These are phyloP conservation scores for Penicillium sp. DNA, from an alignment of 2,329 filamentous ascomycete genomes.

Conservation along the genomic window DNA sequence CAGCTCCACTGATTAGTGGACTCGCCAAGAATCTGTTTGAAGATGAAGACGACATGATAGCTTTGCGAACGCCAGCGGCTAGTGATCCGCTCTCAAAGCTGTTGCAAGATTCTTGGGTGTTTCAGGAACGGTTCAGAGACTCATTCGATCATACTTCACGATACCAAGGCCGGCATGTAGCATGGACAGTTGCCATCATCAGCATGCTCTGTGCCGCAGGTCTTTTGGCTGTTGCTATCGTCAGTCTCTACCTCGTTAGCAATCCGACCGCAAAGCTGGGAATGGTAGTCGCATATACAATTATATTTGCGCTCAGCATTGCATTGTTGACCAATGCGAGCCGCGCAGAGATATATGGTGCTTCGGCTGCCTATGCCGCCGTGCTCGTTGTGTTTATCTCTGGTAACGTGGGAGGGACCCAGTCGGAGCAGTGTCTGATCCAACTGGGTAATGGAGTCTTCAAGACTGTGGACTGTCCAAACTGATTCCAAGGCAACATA, in stretches of 20 bases:
- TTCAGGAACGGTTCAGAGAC: too few relatives aligned
- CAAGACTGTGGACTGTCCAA: too few relatives aligned
- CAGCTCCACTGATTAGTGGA: too few relatives aligned
- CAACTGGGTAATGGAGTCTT: too few relatives aligned
- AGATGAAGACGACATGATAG: too few relatives aligned
- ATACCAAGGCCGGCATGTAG: neutral
- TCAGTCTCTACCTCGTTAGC: neutral
- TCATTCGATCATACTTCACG: too few relatives aligned
- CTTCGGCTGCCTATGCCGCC: neutral
- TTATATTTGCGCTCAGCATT: neutral
- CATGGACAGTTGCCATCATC: neutral
- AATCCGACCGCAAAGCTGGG: neutral
- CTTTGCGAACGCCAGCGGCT: too few relatives aligned
- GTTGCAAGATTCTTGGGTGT: too few relatives aligned
- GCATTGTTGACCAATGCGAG: neutral
- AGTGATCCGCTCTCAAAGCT: too few relatives aligned
- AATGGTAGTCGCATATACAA: neutral
- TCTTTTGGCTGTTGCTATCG: neutral
- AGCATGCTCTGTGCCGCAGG: neutral
- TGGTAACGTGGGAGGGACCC: slow-evolving; percentile 6
- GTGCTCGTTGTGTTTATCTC: slow-evolving; percentile 1
- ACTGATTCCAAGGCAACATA: too few relatives aligned
- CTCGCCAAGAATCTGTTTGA: too few relatives aligned
- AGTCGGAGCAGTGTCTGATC: too few relatives aligned
- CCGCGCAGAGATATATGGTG: neutral